phyloP scores from a whole-genome alignment of 805 yeast species.

The Saccharomycopsis fermentans region DNA sequence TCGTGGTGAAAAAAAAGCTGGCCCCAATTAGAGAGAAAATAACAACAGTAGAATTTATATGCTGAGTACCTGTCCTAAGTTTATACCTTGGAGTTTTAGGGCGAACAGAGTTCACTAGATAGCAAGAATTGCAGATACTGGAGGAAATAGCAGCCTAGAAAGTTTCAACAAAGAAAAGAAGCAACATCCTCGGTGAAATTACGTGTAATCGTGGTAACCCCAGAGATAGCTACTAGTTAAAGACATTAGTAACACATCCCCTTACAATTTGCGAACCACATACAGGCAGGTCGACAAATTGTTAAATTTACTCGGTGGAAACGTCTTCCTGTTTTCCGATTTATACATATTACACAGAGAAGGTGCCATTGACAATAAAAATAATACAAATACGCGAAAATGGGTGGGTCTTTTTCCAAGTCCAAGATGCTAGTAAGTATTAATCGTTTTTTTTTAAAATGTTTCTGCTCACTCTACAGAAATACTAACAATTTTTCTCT shows the following conservation, averaged over 20 bases:
- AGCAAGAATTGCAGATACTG: neutral
- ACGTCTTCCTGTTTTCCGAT: too few species aligned
- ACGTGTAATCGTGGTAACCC: neutral
- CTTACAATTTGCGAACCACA: neutral
- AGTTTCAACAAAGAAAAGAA: neutral
- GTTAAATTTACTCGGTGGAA: too few species aligned
- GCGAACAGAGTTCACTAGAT: too few species aligned
- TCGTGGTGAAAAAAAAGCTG: neutral
- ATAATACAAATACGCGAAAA: slow-evolving; percentile 12
- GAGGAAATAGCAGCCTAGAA: neutral
- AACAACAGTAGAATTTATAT: neutral
- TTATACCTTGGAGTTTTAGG: too few species aligned
- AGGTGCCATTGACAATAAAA: neutral
- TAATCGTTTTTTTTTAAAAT: neutral
- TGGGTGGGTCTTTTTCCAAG: slow-evolving; percentile 25
- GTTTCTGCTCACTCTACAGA: too few species aligned
- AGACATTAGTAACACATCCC: neutral
- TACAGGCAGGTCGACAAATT: neutral
- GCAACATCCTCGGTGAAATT: neutral
- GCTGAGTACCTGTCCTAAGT: neutral
- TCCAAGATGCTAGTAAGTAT: slow-evolving; percentile 25
- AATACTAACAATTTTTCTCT: neutral
- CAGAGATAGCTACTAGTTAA: neutral
- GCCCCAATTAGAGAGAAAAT: neutral
- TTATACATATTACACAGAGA: too few species aligned